Evolutionary conservation across 2,329 filamentous ascomycete species (phyloP).

Genomic region (Colletotrichum sansevieriae): DNA sequence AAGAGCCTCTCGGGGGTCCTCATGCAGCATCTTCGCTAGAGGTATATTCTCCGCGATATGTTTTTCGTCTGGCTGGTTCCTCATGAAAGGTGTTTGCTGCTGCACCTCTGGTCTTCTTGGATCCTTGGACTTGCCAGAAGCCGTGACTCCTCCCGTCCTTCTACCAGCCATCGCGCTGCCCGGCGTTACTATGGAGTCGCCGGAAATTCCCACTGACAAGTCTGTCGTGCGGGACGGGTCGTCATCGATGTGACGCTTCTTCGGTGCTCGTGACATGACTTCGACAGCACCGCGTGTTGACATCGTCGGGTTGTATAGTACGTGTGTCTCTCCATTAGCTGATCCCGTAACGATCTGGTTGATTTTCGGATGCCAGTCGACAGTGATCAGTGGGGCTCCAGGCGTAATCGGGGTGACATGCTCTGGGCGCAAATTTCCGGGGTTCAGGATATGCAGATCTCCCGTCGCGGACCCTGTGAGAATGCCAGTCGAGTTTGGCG

Average conservation of each 20-base stretch:
- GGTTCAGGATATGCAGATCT: constrained; percentile 92
- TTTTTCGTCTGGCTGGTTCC: constrained; percentile 88
- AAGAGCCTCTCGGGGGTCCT: constrained; percentile 93
- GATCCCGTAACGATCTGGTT: constrained; percentile 97
- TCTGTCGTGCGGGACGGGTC: constrained; percentile 90
- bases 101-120: constrained; percentile 89
- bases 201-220: constrained; percentile 82
- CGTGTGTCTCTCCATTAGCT: constrained; percentile 88
- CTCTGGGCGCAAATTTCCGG: constrained; percentile 88
- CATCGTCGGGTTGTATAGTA: constrained; percentile 89
- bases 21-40: constrained; percentile 91
- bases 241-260: constrained; percentile 95
- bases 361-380: constrained; percentile 92
- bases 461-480: constrained; percentile 90
- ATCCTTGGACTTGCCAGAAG: constrained; percentile 81
- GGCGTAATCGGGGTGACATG: constrained; percentile 91
- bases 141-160: constrained; percentile 77
- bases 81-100: constrained; percentile 88
- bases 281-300: constrained; percentile 86
- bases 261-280: constrained; percentile 93
- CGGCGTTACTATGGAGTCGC: constrained; percentile 82
- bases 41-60: constrained; percentile 92
- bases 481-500: constrained; percentile 85
- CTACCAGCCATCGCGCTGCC: constrained; percentile 68
- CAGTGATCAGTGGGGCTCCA: constrained; percentile 83